phyloP scores from a whole-genome alignment of 768 basidiomycete species.

The Cyclocybe aegerita region DNA sequence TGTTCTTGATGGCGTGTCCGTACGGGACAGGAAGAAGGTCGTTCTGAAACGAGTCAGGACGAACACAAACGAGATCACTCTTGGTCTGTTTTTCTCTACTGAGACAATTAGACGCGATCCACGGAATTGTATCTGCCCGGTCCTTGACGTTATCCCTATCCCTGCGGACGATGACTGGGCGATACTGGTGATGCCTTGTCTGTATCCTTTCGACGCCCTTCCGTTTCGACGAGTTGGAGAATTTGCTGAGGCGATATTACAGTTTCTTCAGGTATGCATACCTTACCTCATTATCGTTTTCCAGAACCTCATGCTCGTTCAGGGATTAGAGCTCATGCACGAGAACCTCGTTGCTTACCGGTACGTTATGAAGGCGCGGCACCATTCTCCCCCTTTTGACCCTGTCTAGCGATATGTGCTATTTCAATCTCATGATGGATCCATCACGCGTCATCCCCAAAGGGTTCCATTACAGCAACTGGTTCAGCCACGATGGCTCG shows the following conservation, averaged over 20 bases:
- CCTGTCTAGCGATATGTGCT: conserved; percentile 14
- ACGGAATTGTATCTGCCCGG: conserved; percentile 20
- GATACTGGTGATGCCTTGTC: conserved; percentile 21
- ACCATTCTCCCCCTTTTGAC: not conserved
- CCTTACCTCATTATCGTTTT: not conserved
- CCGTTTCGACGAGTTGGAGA: conserved; percentile 22
- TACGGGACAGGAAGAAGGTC: conserved; percentile 16
- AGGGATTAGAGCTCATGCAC: conserved; percentile 23
- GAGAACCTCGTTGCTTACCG: conserved; percentile 15
- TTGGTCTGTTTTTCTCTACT: conserved; percentile 12
- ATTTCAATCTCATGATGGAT: conserved; percentile 18
- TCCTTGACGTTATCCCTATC: conserved; percentile 20
- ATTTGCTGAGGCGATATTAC: conserved; percentile 17
- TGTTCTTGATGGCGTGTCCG: conserved; percentile 15
- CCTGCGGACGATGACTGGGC: conserved; percentile 11
- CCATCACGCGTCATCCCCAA: conserved; percentile 10
- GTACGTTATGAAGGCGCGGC: not conserved
- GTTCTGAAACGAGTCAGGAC: conserved; percentile 13
- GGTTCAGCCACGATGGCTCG: not conserved
- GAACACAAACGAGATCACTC: conserved; percentile 11
- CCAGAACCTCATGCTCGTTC: not conserved
- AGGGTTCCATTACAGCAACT: conserved; percentile 6
- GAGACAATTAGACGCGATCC: conserved; percentile 8
- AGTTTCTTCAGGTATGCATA: conserved; percentile 17
- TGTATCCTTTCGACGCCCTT: conserved; percentile 13